These are phyloP conservation scores for Exutisphaerella laricina DNA, from an alignment of 2,329 filamentous ascomycete genomes.

Conservation along the genomic window DNA sequence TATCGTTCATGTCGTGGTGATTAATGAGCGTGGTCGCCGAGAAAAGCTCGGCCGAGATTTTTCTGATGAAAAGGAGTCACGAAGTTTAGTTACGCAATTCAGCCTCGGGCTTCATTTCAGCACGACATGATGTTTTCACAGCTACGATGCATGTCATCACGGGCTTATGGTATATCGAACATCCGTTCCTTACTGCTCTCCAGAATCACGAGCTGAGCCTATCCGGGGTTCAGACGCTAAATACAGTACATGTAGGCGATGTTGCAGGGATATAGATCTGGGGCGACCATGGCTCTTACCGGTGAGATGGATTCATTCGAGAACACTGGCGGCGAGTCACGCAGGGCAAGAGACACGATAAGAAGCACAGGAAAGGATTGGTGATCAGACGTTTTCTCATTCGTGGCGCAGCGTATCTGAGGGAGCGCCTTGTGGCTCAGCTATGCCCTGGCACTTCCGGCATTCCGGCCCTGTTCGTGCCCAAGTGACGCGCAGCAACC, in stretches of 20 bases:
- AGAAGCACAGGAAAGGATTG: not conserved
- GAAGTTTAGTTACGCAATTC: not conserved
- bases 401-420: conserved; percentile 18
- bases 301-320: no score
- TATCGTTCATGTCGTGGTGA: conserved; percentile 1
- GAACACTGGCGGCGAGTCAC: not conserved
- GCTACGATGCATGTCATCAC: not conserved
- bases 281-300: no score
- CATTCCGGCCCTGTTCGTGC: conserved; percentile 14
- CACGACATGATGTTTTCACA: not conserved
- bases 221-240: conserved; percentile 4
- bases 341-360: not conserved
- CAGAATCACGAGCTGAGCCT: not conserved
- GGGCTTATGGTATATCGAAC: not conserved
- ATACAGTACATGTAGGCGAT: not conserved
- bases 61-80: not conserved
- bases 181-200: no score
- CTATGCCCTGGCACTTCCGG: conserved; percentile 8
- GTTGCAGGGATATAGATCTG: not conserved
- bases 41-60: conserved; percentile 1
- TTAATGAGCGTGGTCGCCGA: not conserved
- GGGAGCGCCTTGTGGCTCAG: conserved; percentile 13
- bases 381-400: conserved; percentile 19
- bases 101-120: not conserved
- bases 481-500: conserved; percentile 7